Evolutionary conservation across 257 asterid genomes (phyloP).

Genomic region (Solanum etuberosum): DNA sequence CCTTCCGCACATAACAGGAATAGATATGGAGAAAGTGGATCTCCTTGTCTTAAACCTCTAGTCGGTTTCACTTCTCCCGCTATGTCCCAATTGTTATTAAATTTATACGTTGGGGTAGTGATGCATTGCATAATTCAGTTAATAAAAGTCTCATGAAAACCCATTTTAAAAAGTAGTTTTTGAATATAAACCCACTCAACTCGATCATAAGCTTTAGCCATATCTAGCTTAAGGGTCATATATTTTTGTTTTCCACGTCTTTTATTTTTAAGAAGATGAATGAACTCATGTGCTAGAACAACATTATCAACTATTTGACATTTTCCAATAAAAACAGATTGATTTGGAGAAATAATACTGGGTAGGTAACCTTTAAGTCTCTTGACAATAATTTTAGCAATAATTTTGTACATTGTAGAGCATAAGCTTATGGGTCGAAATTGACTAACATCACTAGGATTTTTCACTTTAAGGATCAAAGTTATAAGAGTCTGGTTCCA

Average conservation of each 20-base stretch:
- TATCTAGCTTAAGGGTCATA: background rate
- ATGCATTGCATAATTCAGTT: too few relatives aligned
- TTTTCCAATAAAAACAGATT: too few relatives aligned
- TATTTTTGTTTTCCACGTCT: background rate
- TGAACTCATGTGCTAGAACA: background rate
- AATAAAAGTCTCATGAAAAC: background rate
- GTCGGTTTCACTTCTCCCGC: background rate
- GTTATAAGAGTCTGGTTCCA: background rate
- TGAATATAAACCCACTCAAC: background rate
- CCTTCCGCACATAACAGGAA: background rate
- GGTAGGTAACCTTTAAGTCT: background rate
- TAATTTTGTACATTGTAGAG: too few relatives aligned
- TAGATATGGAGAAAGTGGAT: background rate
- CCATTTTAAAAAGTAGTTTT: background rate
- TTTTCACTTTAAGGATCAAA: background rate
- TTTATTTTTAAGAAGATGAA: background rate
- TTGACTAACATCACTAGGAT: background rate
- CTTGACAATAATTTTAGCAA: background rate
- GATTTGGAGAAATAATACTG: background rate
- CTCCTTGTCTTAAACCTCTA: background rate
- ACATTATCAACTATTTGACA: background rate
- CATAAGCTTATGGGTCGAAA: background rate
- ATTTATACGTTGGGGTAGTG: too few relatives aligned
- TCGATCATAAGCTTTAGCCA: too few relatives aligned
- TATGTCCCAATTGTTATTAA: background rate